Conservation (phyloP, 208 protist species). For the Leishmania lainsoni region DNA sequence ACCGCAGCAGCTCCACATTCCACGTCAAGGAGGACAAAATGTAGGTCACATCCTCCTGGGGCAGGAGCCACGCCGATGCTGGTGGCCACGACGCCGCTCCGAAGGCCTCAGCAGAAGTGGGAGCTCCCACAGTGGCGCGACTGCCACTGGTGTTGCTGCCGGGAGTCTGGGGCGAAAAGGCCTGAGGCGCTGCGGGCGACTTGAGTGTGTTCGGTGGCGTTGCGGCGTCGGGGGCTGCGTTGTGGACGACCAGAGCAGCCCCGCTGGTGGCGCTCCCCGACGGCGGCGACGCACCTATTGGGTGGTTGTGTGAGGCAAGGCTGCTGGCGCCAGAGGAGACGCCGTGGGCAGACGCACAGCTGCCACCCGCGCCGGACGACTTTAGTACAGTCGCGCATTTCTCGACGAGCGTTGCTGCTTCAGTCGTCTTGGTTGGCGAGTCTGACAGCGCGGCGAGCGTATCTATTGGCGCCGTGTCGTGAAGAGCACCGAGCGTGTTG, state of each 20-base stretch:
- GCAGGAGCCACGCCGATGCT: constrained; percentile 31
- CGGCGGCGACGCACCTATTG: not conserved
- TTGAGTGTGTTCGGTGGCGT: not conserved
- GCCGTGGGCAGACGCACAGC: not conserved
- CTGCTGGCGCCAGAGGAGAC: not conserved
- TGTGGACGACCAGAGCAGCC: not conserved
- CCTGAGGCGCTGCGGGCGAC: not conserved
- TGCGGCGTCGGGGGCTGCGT: not conserved
- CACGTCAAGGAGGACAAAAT: constrained; percentile 69
- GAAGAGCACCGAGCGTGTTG: not conserved
- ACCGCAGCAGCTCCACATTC: constrained; percentile 62
- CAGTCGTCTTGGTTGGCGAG: not conserved
- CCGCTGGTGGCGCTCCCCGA: not conserved
- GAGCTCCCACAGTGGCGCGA: not conserved
- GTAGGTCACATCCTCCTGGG: constrained; percentile 47
- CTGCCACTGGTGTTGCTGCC: not conserved
- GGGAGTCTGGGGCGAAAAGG: not conserved
- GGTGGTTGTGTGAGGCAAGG: not conserved
- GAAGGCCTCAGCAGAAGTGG: not conserved
- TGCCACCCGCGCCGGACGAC: not conserved
- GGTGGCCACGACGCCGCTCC: not conserved
- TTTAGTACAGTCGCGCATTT: not conserved
- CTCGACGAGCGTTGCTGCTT: not conserved
- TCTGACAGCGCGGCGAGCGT: not conserved
- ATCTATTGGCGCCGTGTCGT: not conserved